Percentiles rank a stretch among this genome's conserved stretches.
Evolutionary conservation across 78 protist species (phyloP).

Genomic region (slime mould (Dictyostelium discoideum)): DNA sequence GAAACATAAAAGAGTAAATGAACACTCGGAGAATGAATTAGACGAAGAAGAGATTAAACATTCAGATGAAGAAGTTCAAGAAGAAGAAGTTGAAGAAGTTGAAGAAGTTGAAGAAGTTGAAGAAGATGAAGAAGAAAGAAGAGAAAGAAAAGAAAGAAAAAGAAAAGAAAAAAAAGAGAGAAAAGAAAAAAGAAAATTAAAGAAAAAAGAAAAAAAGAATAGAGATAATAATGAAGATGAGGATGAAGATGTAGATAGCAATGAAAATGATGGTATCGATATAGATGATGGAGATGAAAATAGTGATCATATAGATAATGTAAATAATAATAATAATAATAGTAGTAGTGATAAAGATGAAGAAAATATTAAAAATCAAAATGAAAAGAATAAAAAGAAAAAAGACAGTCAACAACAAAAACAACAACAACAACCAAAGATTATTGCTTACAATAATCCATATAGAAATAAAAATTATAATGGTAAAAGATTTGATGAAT

Average conservation of each 20-base stretch:
- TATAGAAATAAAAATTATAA: background rate
- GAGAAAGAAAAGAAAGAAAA: background rate
- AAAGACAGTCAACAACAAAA: background rate
- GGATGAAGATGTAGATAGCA: background rate
- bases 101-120: background rate
- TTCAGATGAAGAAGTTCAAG: background rate
- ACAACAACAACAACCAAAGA: background rate
- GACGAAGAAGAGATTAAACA: background rate
- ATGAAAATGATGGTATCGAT: background rate
- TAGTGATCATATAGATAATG: background rate
- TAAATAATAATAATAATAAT: background rate
- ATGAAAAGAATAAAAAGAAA: background rate
- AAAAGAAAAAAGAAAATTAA: background rate
- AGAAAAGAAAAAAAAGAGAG: background rate
- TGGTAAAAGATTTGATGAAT: slow-evolving; percentile 17
- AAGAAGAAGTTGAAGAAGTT: background rate
- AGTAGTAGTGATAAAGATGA: background rate
- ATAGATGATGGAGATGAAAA: background rate
- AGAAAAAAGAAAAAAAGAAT: background rate
- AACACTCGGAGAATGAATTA: background rate
- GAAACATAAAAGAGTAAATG: background rate
- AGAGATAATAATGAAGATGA: background rate
- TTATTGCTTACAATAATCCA: background rate
- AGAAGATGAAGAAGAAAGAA: background rate
- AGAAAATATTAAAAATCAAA: background rate